Evolutionary conservation across 2,329 filamentous ascomycete genomes (phyloP), one percentile per base, ranked within the genome.

Genomic region (Helotiales sp.): DNA sequence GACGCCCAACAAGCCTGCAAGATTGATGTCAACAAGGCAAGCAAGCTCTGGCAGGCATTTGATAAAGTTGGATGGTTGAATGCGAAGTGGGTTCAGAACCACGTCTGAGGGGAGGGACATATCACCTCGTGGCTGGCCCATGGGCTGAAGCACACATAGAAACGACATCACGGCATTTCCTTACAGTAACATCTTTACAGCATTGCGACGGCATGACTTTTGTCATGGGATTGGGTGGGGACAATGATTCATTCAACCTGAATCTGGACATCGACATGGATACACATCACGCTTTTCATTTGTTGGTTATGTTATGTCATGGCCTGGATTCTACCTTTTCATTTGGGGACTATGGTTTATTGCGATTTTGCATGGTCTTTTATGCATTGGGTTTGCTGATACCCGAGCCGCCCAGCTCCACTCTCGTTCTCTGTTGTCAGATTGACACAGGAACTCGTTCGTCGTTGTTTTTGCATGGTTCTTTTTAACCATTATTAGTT

Each of bases 11-110:
- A 96, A 72, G 91, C 91, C n/a, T 96, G 91, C 81, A 96, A 96
- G 78, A 96, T 97, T 63, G 93, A 98, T 69, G 93, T 98, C 72
- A 97, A 97, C 79, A 98, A 97, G 79, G 91, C 93, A 2, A 96
- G 91, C 64, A 93, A 93, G 73, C 80, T 98, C 47, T 96, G 91
- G 90, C 87, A 86, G 34, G 91, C 91, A 5, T 98, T 91, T 70
- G 90, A 96, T 50, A 88, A 86, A 67, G 90, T 95, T 34, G 89
- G 89, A 66, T 96, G 92, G 91, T 85, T 96, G 10, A 56, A 70
- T 25, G 48, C 59, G 10, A 51, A 59, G n/a, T 67, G 64, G 63
- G 63, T 70, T 34, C 31, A 54, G 52, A 57, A 66, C 34, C 63
- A 63, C 44, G 42, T 63, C 27, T 66, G 36, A 54, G 19, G 42